Evolutionary conservation across 129 eudicot species (phyloP).

Genomic region (Arctium minus): DNA sequence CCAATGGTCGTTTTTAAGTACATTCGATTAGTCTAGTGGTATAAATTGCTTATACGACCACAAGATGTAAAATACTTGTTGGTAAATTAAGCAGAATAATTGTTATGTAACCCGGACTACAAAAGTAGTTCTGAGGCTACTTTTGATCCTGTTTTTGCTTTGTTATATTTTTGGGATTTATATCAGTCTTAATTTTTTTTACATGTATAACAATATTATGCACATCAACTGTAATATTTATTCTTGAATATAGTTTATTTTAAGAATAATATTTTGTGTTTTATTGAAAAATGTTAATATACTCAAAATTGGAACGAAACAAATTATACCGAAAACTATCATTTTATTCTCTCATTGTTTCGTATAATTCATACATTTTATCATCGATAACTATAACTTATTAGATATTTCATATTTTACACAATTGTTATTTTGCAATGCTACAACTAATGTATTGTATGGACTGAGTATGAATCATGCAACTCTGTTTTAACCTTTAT

Average conservation of each 20-base stretch:
- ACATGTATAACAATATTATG: not conserved
- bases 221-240: not conserved
- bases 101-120: slow-evolving; percentile 15
- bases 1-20: not conserved
- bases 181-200: not conserved
- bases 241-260: not conserved
- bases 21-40: not conserved
- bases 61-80: not conserved
- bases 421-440: no score
- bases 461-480: no score
- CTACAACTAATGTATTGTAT: no score
- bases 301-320: no score
- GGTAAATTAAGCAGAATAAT: not conserved
- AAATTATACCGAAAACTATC: no score
- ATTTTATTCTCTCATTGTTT: no score
- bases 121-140: slow-evolving; percentile 12
- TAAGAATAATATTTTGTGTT: not conserved
- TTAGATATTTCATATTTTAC: no score
- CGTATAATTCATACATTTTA: no score
- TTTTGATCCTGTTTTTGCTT: not conserved
- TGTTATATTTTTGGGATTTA: not conserved
- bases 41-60: not conserved
- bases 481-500: no score
- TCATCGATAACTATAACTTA: no score
- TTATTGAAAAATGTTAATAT: not conserved